Conservation (phyloP, 2,329 filamentous ascomycete genomes). For the Colletotrichum sublineola region DNA sequence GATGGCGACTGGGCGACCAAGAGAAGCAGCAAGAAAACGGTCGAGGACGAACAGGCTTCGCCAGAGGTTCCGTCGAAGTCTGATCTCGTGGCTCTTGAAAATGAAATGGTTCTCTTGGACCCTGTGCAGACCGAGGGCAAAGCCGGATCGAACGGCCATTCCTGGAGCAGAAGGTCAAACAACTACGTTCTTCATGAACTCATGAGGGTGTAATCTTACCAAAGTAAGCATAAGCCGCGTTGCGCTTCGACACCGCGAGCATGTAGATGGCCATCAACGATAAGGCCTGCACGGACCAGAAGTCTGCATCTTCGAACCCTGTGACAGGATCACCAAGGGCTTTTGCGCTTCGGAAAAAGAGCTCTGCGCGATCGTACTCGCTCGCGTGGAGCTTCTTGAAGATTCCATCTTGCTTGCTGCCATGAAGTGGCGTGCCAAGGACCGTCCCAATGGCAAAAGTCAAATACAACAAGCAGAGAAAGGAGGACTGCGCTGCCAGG, state of each 20-base stretch:
- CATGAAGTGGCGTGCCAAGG: conserved; percentile 65
- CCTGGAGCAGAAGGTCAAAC: conserved; percentile 54
- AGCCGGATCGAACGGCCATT: conserved; percentile 74
- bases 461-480: conserved; percentile 72
- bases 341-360: conserved; percentile 73
- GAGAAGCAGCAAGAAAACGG: conserved; percentile 71
- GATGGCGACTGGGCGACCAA: conserved; percentile 74
- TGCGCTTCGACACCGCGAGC: conserved; percentile 71
- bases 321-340: conserved; percentile 59
- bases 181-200: neutral
- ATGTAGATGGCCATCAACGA: conserved; percentile 75
- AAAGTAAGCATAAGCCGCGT: conserved; percentile 72
- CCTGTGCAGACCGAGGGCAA: conserved; percentile 72
- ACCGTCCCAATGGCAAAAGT: conserved; percentile 74
- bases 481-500: conserved; percentile 61
- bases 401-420: conserved; percentile 62
- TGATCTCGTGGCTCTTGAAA: conserved; percentile 61
- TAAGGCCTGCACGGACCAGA: conserved; percentile 75
- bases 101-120: conserved; percentile 67
- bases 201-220: conserved; percentile 56
- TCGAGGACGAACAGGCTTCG: conserved; percentile 75
- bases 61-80: conserved; percentile 70
- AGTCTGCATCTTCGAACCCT: conserved; percentile 72
- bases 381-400: conserved; percentile 65
- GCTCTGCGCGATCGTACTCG: conserved; percentile 67